phyloP scores from a whole-genome alignment of 176 grass and related monocot genomes.

The Raddia distichophylla region DNA sequence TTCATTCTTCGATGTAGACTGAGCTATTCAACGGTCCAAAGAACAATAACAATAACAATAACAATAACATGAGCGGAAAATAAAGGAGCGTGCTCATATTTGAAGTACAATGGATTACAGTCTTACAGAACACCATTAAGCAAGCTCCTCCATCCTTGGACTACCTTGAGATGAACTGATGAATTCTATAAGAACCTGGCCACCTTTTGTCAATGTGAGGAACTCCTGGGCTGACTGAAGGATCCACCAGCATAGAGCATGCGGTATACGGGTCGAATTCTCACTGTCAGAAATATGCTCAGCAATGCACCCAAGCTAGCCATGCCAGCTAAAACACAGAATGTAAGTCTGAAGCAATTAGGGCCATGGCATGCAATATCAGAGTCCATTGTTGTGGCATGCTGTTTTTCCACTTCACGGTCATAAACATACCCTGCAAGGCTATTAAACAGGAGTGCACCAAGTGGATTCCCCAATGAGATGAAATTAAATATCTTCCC shows the following conservation, averaged over 20 bases:
- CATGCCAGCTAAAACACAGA: conserved; percentile 63
- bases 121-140: not conserved
- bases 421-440: conserved; percentile 87
- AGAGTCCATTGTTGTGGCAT: not conserved
- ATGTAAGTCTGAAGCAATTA: conserved; percentile 76
- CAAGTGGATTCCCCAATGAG: conserved; percentile 69
- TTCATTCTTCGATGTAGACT: not conserved
- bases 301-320: conserved; percentile 72
- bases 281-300: conserved; percentile 70
- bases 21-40: not conserved
- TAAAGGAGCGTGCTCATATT: not conserved
- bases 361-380: conserved; percentile 79
- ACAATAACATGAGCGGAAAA: too few relatives aligned
- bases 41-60: not conserved
- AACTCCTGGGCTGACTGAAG: conserved; percentile 66
- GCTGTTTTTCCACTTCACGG: conserved; percentile 63
- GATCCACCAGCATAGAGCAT: conserved; percentile 91
- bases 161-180: not conserved
- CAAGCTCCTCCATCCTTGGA: not conserved
- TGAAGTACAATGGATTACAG: conserved; percentile 2
- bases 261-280: conserved; percentile 82
- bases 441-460: conserved; percentile 72
- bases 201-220: conserved; percentile 47
- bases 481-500: conserved; percentile 89
- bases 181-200: not conserved